Base-by-base conservation (phyloP, 805 yeast genomes). In the Starmerella bombi region DNA sequence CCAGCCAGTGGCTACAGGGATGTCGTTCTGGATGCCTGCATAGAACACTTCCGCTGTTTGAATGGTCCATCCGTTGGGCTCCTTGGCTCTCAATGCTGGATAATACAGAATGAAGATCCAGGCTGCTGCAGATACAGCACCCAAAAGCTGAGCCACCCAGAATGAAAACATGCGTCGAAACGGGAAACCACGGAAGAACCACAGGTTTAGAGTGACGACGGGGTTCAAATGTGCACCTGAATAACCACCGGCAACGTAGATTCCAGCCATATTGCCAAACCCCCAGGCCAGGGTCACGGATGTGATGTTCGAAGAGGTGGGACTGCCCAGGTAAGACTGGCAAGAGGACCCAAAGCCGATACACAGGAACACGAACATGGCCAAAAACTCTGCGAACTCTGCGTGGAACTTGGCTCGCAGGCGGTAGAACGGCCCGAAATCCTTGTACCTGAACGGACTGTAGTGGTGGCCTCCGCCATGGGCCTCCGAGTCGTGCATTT, bases 141-240 rank as follows among this genome's bases (percentile, higher is more conserved):
- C 77, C 9, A 70, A 47, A 20, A 68, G 44, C 55, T 71, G 77
- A 17, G 70, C 69, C 20, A 63, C 44, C 27, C 70, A 50, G 52
- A 70, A 72, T 27, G 59, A 40, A 17, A 66, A 69, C 18, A 68
- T 62, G 45, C 71, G 70, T 39, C 57, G 58, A 60, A 69, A 60
- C 21, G 75, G 75, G 50, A 72, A 71, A 6, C 68, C 69, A 56
- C 77, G 64, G 50, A 59, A 72, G 10, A 67, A 51, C 45, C 69
- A 70, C 50, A 66, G 61, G 8, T 66, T 54, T 7, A 72, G 37
- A 1, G 76, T 70, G 27, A 71, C 65, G 42, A 72, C 70, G 3
- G 76, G 75, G 54, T 72, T 71, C 44, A 71, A 52, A 54, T 71
- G 77, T n/a, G 71, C 77, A 51, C 75, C 76, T 29, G 75, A 70